Conservation (phyloP, 495 filamentous ascomycete species). For the Aspergillus carlsbadensis region DNA sequence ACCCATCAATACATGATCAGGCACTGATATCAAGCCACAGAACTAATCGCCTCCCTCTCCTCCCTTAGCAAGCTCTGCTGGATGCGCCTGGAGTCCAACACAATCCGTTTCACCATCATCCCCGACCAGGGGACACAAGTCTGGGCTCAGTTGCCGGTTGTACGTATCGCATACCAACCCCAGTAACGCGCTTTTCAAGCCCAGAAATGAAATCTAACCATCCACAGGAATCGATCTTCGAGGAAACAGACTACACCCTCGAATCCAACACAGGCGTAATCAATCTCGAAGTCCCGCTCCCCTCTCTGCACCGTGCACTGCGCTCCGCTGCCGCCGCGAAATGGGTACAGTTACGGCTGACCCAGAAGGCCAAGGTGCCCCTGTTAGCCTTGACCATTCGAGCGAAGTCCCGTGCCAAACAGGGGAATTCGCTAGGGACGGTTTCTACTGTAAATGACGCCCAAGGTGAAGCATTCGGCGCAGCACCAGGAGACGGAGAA, state of each 20-base stretch:
- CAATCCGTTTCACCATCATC: slow-evolving; percentile 90
- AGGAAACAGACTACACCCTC: slow-evolving; percentile 68
- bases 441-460: slow-evolving; percentile 17
- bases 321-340: slow-evolving; percentile 76
- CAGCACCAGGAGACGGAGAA: not conserved
- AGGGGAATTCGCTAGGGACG: slow-evolving; percentile 45
- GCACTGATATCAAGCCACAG: slow-evolving; percentile 39
- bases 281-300: slow-evolving; percentile 90
- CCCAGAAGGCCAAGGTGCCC: slow-evolving; percentile 84
- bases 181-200: too few species aligned
- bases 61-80: slow-evolving; percentile 91
- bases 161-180: slow-evolving; percentile 45
- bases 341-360: slow-evolving; percentile 80
- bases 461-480: not conserved
- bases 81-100: slow-evolving; percentile 83
- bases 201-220: slow-evolving; percentile 9
- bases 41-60: slow-evolving; percentile 79
- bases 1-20: not conserved
- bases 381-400: slow-evolving; percentile 84
- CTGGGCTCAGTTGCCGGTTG: slow-evolving; percentile 68
- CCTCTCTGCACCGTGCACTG: slow-evolving; percentile 77
- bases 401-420: slow-evolving; percentile 46
- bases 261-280: slow-evolving; percentile 80
- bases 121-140: slow-evolving; percentile 92
- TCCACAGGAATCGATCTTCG: slow-evolving; percentile 76